phyloP scores from a whole-genome alignment of 176 grass and related monocot genomes.

The Otatea glauca region DNA sequence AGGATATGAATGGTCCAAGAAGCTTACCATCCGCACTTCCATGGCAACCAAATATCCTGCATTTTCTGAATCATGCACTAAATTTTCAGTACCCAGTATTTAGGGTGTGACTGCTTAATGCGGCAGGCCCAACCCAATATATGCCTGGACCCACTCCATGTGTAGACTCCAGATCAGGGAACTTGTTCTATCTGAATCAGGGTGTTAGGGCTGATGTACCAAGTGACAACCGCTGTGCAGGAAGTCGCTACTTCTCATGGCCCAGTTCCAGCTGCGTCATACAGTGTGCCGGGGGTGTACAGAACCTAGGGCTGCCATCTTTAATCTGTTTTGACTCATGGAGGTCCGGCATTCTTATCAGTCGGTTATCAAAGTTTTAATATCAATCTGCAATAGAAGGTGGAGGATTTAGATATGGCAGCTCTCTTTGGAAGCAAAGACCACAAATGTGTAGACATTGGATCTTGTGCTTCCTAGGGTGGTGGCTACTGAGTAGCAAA shows the following conservation, averaged over 20 bases:
- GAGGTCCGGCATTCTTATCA: slow-evolving; percentile 6
- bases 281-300: neutral
- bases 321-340: neutral
- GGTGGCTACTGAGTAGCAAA: neutral
- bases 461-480: neutral
- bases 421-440: neutral
- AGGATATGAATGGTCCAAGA: slow-evolving; percentile 27
- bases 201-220: slow-evolving; percentile 23
- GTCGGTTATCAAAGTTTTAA: neutral
- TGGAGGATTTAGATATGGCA: neutral
- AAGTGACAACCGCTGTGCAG: neutral
- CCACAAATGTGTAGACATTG: neutral
- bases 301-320: neutral
- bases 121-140: slow-evolving; percentile 1
- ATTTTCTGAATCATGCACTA: neutral
- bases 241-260: slow-evolving; percentile 32
- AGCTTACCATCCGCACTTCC: slow-evolving; percentile 23
- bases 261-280: slow-evolving; percentile 15
- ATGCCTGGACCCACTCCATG: neutral
- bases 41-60: slow-evolving; percentile 22
- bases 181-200: slow-evolving; percentile 19
- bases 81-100: slow-evolving; percentile 6
- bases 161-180: slow-evolving; percentile 11
- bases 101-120: slow-evolving; percentile 25
- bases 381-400: neutral